These are phyloP conservation scores for Gentiana dahurica DNA, from an alignment of 257 asterid genomes.

Conservation along the genomic window DNA sequence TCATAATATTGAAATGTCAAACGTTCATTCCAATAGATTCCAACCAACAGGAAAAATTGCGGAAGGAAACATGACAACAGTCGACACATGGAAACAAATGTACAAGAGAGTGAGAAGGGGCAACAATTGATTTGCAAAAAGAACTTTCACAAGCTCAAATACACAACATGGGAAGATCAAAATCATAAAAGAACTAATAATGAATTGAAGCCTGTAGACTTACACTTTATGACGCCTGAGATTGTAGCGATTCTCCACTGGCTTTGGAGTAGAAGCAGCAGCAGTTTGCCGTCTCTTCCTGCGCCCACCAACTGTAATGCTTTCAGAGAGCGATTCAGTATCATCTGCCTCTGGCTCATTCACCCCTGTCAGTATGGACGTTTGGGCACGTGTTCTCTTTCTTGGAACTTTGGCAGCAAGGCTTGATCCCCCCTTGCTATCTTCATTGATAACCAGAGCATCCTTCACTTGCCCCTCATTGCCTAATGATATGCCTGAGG, in stretches of 20 bases:
- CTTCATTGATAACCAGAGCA: slow-evolving; percentile 24
- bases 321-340: slow-evolving; percentile 60
- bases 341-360: slow-evolving; percentile 44
- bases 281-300: slow-evolving; percentile 63
- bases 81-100: too few species aligned
- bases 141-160: background rate
- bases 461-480: slow-evolving; percentile 26
- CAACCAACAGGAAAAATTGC: too few species aligned
- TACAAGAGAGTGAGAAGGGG: too few species aligned
- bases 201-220: slow-evolving; percentile 16
- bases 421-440: slow-evolving; percentile 37
- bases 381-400: slow-evolving; percentile 34
- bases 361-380: slow-evolving; percentile 34
- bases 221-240: slow-evolving; percentile 54
- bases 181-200: background rate
- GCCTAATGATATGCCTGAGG: slow-evolving; percentile 16
- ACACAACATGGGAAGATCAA: background rate
- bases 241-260: slow-evolving; percentile 60
- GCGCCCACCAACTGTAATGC: slow-evolving; percentile 51
- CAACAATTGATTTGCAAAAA: too few species aligned
- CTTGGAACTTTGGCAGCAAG: slow-evolving; percentile 29
- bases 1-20: too few species aligned
- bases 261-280: slow-evolving; percentile 31
- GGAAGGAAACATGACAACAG: too few species aligned
- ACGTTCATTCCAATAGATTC: too few species aligned